phyloP scores from a whole-genome alignment of 208 protist genomes.

The Acanthamoeba triangularis region DNA sequence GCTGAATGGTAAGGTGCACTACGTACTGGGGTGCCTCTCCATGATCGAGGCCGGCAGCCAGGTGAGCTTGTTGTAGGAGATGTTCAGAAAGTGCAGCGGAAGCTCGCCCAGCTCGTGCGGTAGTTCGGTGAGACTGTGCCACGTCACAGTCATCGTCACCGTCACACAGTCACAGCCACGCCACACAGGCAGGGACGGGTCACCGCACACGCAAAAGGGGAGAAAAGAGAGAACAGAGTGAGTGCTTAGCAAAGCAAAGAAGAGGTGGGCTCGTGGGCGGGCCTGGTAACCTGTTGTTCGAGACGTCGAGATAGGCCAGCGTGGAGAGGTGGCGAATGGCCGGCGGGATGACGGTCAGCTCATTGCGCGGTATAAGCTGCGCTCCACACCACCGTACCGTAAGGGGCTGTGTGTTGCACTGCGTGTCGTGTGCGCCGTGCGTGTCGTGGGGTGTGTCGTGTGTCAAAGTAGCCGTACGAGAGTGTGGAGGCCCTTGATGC shows the following conservation, averaged over 20 bases:
- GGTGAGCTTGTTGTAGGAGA: constrained; percentile 24
- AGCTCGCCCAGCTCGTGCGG: constrained; percentile 47
- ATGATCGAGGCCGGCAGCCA: constrained; percentile 20
- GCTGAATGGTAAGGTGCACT: not conserved
- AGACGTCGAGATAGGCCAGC: not conserved
- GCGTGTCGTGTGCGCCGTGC: not conserved
- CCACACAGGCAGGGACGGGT: too few relatives aligned
- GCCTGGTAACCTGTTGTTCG: not conserved
- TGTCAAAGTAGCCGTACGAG: not conserved
- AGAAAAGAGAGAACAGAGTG: not conserved
- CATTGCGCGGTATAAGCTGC: constrained; percentile 18
- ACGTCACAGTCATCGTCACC: too few relatives aligned
- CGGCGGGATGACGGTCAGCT: not conserved
- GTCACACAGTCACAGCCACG: too few relatives aligned
- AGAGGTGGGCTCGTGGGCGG: not conserved
- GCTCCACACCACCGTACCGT: not conserved
- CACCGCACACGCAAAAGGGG: not conserved
- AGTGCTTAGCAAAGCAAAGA: not conserved
- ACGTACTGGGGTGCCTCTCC: not conserved
- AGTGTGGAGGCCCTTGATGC: not conserved
- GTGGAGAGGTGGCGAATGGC: constrained; percentile 13
- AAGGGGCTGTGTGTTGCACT: too few relatives aligned
- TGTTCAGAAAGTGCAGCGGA: not conserved
- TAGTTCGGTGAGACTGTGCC: not conserved
- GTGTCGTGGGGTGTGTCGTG: too few relatives aligned